phyloP scores from a whole-genome alignment of 1,284 basidiomycete species.

The Boletellus dicymbophilus region DNA sequence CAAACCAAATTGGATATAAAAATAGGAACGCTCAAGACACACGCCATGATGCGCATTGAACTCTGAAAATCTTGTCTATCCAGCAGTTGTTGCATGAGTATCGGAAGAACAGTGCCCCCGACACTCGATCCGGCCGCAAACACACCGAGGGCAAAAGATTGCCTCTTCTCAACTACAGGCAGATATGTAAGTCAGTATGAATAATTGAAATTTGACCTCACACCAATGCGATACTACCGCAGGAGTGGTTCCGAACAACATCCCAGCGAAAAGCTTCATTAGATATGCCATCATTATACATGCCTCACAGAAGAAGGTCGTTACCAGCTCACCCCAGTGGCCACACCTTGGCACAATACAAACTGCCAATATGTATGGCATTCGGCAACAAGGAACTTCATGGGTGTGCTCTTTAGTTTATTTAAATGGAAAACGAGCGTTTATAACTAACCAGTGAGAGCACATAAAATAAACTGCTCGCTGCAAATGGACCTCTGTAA shows the following conservation, averaged over 20 bases:
- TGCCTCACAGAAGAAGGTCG: neutral
- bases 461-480: neutral
- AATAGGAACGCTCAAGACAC: neutral
- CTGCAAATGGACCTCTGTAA: neutral
- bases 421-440: neutral
- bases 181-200: neutral
- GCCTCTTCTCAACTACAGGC: neutral
- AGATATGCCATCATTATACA: neutral
- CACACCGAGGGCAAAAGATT: neutral
- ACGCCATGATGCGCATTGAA: neutral
- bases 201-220: neutral
- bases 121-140: neutral
- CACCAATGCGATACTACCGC: neutral
- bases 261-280: neutral
- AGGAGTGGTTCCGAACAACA: neutral
- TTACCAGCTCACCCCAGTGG: neutral
- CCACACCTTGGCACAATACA: neutral
- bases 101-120: neutral
- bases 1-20: neutral
- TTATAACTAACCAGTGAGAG: neutral
- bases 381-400: neutral
- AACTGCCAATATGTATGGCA: neutral
- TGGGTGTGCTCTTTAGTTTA: neutral
- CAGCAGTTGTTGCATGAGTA: neutral
- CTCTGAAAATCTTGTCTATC: neutral